These are phyloP conservation scores for Nakazawaea wickerhamii DNA, from an alignment of 805 yeast species.

Conservation along the genomic window DNA sequence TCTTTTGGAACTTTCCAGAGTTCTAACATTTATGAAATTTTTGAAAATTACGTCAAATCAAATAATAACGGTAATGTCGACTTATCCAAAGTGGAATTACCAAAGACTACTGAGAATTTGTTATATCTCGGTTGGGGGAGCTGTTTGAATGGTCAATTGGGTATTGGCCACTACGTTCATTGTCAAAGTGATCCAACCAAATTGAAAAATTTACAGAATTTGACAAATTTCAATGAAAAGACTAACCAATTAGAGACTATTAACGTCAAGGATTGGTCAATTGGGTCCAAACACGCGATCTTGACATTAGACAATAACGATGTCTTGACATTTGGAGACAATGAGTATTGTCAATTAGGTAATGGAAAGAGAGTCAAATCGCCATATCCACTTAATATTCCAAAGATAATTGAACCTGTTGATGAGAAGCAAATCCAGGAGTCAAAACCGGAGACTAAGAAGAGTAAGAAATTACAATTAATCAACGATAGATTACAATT, in stretches of 20 bases:
- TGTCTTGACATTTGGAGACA: constrained; percentile 79
- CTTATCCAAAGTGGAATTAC: constrained; percentile 13
- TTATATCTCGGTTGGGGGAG: constrained; percentile 66
- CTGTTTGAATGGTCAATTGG: constrained; percentile 83
- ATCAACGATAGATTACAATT: constrained; percentile 44
- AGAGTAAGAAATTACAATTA: constrained; percentile 26
- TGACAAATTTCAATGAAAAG: constrained; percentile 52
- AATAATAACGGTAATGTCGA: constrained; percentile 14
- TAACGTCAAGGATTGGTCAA: constrained; percentile 44
- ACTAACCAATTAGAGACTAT: constrained; percentile 36
- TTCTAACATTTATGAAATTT: constrained; percentile 29
- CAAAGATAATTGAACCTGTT: constrained; percentile 61
- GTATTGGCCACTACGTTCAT: constrained; percentile 70
- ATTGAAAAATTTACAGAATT: constrained; percentile 40
- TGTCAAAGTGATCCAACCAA: constrained; percentile 63
- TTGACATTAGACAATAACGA: constrained; percentile 58
- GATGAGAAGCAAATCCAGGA: not conserved
- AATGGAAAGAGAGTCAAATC: constrained; percentile 67
- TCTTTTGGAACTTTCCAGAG: constrained; percentile 43
- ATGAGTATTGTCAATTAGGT: constrained; percentile 78
- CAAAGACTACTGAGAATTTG: constrained; percentile 22
- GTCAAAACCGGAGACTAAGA: constrained; percentile 20
- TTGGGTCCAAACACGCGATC: constrained; percentile 63
- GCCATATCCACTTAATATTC: constrained; percentile 48
- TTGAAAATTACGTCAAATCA: constrained; percentile 26